These are phyloP conservation scores for Aspergillus ruber DNA, from an alignment of 2,329 filamentous ascomycete genomes.

Conservation along the genomic window DNA sequence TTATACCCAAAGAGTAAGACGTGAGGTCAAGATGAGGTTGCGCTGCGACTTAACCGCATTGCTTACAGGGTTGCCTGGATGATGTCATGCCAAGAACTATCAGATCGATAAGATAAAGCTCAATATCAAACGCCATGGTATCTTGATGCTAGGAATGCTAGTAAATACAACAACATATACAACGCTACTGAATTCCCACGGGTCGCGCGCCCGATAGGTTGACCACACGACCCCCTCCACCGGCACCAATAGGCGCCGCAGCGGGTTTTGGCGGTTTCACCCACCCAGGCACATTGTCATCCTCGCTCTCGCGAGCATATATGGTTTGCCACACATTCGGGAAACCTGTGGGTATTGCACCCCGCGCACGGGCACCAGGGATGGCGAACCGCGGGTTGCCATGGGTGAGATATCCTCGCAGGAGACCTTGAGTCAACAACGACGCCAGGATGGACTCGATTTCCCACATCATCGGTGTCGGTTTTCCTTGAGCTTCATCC, in stretches of 20 bases:
- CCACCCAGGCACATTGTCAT: conserved; percentile 68
- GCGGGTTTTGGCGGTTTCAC: conserved; percentile 43
- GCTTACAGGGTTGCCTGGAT: background rate
- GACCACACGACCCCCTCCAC: conserved; percentile 49
- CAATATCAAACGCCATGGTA: background rate
- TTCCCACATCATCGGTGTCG: conserved; percentile 49
- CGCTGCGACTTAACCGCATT: background rate
- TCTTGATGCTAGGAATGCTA: background rate
- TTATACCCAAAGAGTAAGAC: background rate
- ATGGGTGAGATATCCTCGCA: conserved; percentile 80
- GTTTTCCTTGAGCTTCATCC: conserved; percentile 12
- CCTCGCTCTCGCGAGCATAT: conserved; percentile 52
- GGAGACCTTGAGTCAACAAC: conserved; percentile 70
- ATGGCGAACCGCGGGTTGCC: conserved; percentile 72
- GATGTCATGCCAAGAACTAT: background rate
- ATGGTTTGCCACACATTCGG: conserved; percentile 67
- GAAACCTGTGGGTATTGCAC: conserved; percentile 50
- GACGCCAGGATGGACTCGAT: conserved; percentile 73
- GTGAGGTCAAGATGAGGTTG: background rate
- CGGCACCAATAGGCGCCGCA: conserved; percentile 14
- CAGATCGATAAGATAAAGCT: background rate
- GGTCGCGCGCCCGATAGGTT: conserved; percentile 52
- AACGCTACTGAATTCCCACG: conserved; percentile 32
- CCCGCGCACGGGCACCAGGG: conserved; percentile 54
- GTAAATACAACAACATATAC: background rate